These are phyloP conservation scores for Xylaria digitata DNA, from an alignment of 2,329 filamentous ascomycete genomes.

Conservation along the genomic window DNA sequence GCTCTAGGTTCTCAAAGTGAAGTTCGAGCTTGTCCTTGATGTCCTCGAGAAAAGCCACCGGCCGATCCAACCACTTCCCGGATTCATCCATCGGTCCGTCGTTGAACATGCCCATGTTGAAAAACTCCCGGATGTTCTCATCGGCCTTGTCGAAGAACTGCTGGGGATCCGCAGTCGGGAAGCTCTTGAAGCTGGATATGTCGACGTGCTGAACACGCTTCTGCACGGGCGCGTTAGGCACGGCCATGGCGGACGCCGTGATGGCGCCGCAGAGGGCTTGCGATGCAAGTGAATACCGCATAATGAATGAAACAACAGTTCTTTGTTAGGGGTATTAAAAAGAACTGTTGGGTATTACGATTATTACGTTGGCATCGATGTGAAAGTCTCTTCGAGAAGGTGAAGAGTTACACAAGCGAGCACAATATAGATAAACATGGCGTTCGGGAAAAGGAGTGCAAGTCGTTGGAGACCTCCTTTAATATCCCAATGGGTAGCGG, in stretches of 20 bases:
- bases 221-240: slow-evolving; percentile 35
- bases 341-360: slow-evolving; percentile 37
- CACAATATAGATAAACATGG: slow-evolving; percentile 31
- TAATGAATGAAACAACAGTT: slow-evolving; percentile 30
- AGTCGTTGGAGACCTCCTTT: slow-evolving; percentile 34
- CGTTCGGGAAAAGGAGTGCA: slow-evolving; percentile 32
- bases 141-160: slow-evolving; percentile 42
- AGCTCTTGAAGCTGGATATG: slow-evolving; percentile 45
- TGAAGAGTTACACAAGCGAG: slow-evolving; percentile 33
- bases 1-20: slow-evolving; percentile 18
- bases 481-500: slow-evolving; percentile 34
- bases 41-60: slow-evolving; percentile 26
- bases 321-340: not conserved
- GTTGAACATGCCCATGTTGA: slow-evolving; percentile 38
- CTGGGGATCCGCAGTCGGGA: slow-evolving; percentile 47
- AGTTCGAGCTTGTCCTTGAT: slow-evolving; percentile 31
- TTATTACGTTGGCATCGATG: slow-evolving; percentile 28
- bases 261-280: slow-evolving; percentile 47
- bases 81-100: slow-evolving; percentile 33
- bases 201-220: slow-evolving; percentile 43
- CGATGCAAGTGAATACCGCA: slow-evolving; percentile 45
- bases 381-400: slow-evolving; percentile 30
- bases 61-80: slow-evolving; percentile 35
- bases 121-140: slow-evolving; percentile 35
- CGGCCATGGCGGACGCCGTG: slow-evolving; percentile 44